Evolutionary conservation across 176 grass and related monocot genomes (phyloP), one percentile per base, ranked within the genome.

Genomic region (Elaeis guineensis): DNA sequence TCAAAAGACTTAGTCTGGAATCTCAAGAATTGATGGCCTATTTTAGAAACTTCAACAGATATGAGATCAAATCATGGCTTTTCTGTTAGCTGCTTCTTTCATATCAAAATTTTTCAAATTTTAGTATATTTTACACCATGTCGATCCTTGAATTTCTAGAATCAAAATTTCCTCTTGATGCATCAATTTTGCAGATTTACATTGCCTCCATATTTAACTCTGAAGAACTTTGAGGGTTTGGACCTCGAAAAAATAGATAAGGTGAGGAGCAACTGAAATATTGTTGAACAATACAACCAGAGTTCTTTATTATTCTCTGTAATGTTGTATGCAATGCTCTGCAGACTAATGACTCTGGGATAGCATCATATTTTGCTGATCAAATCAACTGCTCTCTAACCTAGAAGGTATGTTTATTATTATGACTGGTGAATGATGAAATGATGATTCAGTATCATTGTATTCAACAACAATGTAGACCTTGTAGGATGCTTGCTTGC

Each of bases 161-260:
- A 35, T 35, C 32, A 35, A 9, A 35, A 35, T 11, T 35, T 35
- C 32, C 6, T 35, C 32, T 35, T 35, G 6, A 35, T 35, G 7
- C 32, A 35, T 35, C 6, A 35, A 35, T 35, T 60, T 57, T 74
- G 48, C 67, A 98, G 93, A 67, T 98, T 98, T 70, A 71, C 26
- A 69, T 81, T 98, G 50, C 82, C 93, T 66, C 76, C 81, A 23
- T 64, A 79, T 74, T 55, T 98, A 60, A 78, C 73, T 28, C 22
- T 98, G 32, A 92, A 98, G 66, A 98, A 92, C 22, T 98, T 98
- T 53, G 84, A 81, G 58, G 78, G 61, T 1, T 71, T 98, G 21
- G 77, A 92, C 58, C 87, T 98, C 17, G 87, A 79, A 25, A 85
- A 77, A 4, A 86, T 92, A 71, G 84, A 92, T 19, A 83, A 78